A percentile compares a stretch with the other conserved stretches of the same genome.
Conservation (phyloP, 164 flowering plant genomes). For the Euptelea pleiosperma region DNA sequence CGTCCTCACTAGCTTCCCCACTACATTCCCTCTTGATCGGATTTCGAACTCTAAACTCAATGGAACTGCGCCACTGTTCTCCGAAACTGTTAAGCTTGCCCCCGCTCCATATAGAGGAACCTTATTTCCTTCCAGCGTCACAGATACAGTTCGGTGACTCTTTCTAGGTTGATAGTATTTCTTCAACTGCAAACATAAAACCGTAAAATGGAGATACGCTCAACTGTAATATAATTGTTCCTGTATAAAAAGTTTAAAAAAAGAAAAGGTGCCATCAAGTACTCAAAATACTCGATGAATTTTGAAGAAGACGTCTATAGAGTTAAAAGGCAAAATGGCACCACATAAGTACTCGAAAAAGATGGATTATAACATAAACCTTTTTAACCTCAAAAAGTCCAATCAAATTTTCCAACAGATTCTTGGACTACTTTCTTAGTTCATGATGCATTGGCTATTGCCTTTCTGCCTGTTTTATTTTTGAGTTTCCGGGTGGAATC, state of each 20-base stretch:
- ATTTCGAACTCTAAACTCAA: slow-evolving; percentile 58
- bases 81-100: slow-evolving; percentile 43
- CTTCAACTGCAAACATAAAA: slow-evolving; percentile 57
- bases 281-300: too few species aligned
- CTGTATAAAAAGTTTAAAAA: background rate
- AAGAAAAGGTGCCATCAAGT: too few species aligned
- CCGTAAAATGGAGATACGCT: background rate
- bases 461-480: too few species aligned
- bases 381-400: too few species aligned
- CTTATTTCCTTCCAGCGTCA: slow-evolving; percentile 58
- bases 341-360: too few species aligned
- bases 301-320: too few species aligned
- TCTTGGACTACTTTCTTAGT: too few species aligned
- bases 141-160: slow-evolving; percentile 50
- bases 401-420: too few species aligned
- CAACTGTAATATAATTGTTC: background rate
- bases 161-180: slow-evolving; percentile 89
- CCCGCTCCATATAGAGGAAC: slow-evolving; percentile 95
- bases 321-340: too few species aligned
- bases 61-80: slow-evolving; percentile 47
- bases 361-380: too few species aligned
- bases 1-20: slow-evolving; percentile 79
- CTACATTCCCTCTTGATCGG: slow-evolving; percentile 64
- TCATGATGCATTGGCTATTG: too few species aligned
- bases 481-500: too few species aligned